A percentile compares a stretch with the other conserved stretches of the same genome.
Conservation (phyloP, 140 eudicot genomes). For the Bidens hawaiensis region DNA sequence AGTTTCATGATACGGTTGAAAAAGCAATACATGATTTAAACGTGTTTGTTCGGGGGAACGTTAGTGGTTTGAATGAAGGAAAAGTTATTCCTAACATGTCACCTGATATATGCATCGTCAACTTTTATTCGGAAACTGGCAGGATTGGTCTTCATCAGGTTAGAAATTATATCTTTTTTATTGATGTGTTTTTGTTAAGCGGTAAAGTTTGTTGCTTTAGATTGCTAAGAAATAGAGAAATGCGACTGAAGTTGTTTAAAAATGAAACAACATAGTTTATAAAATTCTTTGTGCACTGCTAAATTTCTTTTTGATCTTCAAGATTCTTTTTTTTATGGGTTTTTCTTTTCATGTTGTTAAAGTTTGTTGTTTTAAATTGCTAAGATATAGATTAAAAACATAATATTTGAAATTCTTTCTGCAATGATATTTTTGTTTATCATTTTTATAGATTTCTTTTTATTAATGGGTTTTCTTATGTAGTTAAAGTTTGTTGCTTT, state of each 20-base stretch:
- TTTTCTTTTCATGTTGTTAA: background rate
- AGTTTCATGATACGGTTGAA: conserved; percentile 44
- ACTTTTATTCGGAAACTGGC: conserved; percentile 52
- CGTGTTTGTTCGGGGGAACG: conserved; percentile 21
- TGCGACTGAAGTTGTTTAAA: no score
- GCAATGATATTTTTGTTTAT: no score
- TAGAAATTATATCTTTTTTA: background rate
- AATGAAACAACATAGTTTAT: no score
- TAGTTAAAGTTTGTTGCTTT: background rate
- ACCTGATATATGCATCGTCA: conserved; percentile 66
- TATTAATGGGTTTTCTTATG: no score
- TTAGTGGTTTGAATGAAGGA: conserved; percentile 11
- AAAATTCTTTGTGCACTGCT: background rate
- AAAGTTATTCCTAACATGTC: conserved; percentile 42
- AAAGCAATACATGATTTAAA: conserved; percentile 45
- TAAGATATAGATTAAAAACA: no score
- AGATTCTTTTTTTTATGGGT: background rate
- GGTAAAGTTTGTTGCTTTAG: no score
- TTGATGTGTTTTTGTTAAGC: no score
- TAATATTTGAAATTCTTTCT: no score
- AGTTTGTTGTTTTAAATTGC: background rate
- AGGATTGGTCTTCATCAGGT: conserved; percentile 88
- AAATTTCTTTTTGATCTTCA: background rate
- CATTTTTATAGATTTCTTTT: no score
- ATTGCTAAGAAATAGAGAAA: no score